Base-by-base conservation (phyloP, 768 basidiomycete species). In the Naganishia antarctica region DNA sequence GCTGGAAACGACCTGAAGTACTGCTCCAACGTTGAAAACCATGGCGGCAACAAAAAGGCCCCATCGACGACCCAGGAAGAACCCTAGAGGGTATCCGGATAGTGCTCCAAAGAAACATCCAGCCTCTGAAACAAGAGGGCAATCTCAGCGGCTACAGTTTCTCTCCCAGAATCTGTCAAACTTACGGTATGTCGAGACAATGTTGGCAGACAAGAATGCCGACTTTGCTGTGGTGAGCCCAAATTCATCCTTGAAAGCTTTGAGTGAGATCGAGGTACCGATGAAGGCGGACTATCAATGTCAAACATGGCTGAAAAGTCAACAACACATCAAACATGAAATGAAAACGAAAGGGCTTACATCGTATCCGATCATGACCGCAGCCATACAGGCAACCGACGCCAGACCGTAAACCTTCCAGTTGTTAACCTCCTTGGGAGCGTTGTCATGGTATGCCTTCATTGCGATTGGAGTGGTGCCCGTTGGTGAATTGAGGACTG, bases 201-300 rank as follows among this genome's bases (percentile, higher is more conserved):
- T 80, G 65, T 82, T 82, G 12, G 80, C 78, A 4, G 78, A 79
- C 51, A 80, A 70, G 29, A 74, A 64, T 4, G 60, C 40, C 13
- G 49, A 32, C 1, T 49, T 57, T 0, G 63, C 34, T 0, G 72
- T 67, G 26, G 67, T 69, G n/a, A 81, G 73, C 0, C 77, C 77
- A 51, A 83, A 83, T 59, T 81, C 82, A 25, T 69, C 61, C 68
- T 81, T 80, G 78, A 83, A 83, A 32, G 79, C 79, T 5, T 66
- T 34, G 13, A 76, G 64, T 31, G 80, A 71, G 62, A 82, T 78
- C 0, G 80, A 78, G 0, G 79, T 80, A 8, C 81, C 80, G 66
- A 82, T 80, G 70, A 81, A 82, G 7, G 80, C 81, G 11, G 79
- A 78, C 66, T 81, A 41, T 16, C 9, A 21, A 28, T 37, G 57